phyloP scores from a whole-genome alignment of 2,329 filamentous ascomycete species.

The Karstenula rhodostoma region DNA sequence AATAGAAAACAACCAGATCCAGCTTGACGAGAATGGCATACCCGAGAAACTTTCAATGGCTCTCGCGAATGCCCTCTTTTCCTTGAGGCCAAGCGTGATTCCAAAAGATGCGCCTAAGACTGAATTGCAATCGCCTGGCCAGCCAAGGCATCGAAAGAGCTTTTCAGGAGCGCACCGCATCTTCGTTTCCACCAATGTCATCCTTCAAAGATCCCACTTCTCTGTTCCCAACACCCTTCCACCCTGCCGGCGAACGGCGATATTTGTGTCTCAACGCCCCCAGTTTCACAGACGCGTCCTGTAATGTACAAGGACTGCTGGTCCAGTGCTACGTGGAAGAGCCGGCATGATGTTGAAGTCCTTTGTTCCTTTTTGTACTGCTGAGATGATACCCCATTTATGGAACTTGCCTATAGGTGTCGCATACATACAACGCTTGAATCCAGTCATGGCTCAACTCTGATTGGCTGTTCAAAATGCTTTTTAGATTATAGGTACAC shows the following conservation, averaged over 20 bases:
- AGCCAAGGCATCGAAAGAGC: background rate
- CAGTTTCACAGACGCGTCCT: no score
- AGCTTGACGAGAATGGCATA: background rate
- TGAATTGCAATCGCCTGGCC: background rate
- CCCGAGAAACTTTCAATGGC: background rate
- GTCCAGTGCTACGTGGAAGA: conserved; percentile 27
- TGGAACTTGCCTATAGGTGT: background rate
- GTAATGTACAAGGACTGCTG: conserved; percentile 36
- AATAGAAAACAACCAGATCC: background rate
- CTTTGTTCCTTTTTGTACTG: background rate
- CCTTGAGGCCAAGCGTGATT: background rate
- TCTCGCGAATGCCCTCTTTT: background rate
- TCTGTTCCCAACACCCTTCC: no score
- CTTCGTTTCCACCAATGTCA: no score
- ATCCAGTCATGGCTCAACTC: no score
- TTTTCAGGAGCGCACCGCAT: background rate
- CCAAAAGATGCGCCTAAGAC: background rate
- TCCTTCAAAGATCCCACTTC: no score
- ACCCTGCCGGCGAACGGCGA: no score
- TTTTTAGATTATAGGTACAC: no score
- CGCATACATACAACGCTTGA: no score
- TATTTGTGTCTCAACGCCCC: no score
- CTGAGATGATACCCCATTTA: no score
- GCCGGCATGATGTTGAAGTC: background rate
- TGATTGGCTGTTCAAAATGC: no score